Evolutionary conservation across 208 protist species (phyloP).

Genomic region (Tritrichomonas foetus): DNA sequence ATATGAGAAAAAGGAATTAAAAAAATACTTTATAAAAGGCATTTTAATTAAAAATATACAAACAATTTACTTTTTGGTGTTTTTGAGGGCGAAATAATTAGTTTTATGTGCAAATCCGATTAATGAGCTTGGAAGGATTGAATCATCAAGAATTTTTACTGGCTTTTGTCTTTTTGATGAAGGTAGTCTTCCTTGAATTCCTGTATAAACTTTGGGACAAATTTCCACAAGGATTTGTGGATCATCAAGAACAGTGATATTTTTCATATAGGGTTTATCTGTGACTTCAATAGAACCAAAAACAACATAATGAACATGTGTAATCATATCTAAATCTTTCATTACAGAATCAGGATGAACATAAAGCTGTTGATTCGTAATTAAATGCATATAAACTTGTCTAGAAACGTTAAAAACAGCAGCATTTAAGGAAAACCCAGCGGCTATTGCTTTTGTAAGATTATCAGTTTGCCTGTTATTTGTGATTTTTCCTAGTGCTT

Average conservation of each 20-base stretch:
- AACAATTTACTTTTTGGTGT: not conserved
- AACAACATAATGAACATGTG: not conserved
- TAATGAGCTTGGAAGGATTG: not conserved
- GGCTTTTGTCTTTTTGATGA: not conserved
- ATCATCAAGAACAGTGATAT: not conserved
- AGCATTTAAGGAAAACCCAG: not conserved
- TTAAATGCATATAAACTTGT: not conserved
- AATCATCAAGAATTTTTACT: not conserved
- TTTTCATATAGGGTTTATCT: not conserved
- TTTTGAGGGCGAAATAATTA: not conserved
- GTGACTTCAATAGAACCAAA: not conserved
- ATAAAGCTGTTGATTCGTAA: not conserved
- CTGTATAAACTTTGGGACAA: not conserved
- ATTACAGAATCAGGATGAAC: not conserved
- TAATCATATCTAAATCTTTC: not conserved
- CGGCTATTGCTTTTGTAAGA: not conserved
- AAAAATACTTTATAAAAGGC: too few relatives aligned
- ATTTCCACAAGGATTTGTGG: not conserved
- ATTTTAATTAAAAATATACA: too few relatives aligned
- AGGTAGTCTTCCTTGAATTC: not conserved
- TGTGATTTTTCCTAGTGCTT: not conserved
- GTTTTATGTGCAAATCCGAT: not conserved
- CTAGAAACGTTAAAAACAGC: not conserved
- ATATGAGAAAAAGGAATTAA: too few relatives aligned
- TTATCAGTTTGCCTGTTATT: not conserved